Evolutionary conservation across 257 asterid species (phyloP), one percentile per base, ranked within the genome.

Genomic region (Lycium ferocissimum): DNA sequence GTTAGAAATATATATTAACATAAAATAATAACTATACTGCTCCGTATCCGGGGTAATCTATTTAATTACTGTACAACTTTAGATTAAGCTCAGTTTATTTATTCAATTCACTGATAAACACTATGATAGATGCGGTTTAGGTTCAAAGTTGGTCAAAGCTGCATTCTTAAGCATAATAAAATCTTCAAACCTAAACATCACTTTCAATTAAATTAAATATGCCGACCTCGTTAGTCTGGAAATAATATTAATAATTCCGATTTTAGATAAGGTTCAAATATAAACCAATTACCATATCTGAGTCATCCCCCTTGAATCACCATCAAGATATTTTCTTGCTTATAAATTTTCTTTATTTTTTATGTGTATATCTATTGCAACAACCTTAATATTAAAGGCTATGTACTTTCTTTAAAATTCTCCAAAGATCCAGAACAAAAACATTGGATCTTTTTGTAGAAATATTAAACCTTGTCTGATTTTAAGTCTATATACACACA

Each of bases 201-300:
- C 87, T 89, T 88, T 85, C 91, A 57, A 86, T 84, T 67, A 70
- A 45, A 59, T 72, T 43, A 20, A 87, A 82, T 83, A n/a, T 57
- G 72, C 89, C 85, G 45, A 3, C 45, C 45, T 40, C 45, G 45
- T 40, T 3, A 22, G 6, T 12, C 67, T 79, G 7, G 56, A 72
- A 51, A 62, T 26, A 79, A 85, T 82, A 12, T 12, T 40, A 40
- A 65, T 18, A 15, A 73, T 13, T 51, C 22, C 1, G 65, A 3
- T 76, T 20, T 65, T 47, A 90, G 95, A 92, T 91, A 89, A 90
- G 86, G 49, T 49, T 65, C 38, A 3, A 58, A 15, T 81, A 14
- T 37, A n/a, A 81, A 37, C 72, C 47, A 22, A 40, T 40, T 40
- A 40, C 82, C 45, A 75, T 10, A 54, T 26, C 6, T 40, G 45